phyloP scores from a whole-genome alignment of 371 early-diverging fungal genomes.

The Batrachochytrium dendrobatidis region DNA sequence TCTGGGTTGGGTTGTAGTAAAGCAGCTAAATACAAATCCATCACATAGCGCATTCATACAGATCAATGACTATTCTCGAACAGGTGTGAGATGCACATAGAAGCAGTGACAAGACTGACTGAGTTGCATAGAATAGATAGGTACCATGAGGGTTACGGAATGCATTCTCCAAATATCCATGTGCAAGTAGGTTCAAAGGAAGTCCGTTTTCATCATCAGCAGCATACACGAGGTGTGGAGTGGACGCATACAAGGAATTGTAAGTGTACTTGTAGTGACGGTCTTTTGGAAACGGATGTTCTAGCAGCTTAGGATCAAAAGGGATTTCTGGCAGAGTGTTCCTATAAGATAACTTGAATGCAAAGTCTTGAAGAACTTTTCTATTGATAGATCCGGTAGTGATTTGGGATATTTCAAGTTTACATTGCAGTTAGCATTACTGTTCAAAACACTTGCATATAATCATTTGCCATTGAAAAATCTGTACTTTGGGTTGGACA shows the following conservation, averaged over 20 bases:
- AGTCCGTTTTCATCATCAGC: conserved; percentile 58
- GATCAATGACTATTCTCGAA: too few relatives aligned
- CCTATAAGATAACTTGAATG: conserved; percentile 65
- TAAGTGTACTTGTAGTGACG: conserved; percentile 51
- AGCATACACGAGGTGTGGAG: conserved; percentile 53
- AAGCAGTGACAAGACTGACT: neutral
- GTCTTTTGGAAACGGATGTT: conserved; percentile 47
- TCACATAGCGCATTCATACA: too few relatives aligned
- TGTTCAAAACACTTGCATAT: too few relatives aligned
- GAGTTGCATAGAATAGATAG: neutral
- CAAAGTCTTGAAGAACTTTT: conserved; percentile 52
- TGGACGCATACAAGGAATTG: conserved; percentile 55
- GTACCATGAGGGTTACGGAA: neutral
- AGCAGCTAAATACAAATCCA: too few relatives aligned
- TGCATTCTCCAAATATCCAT: neutral
- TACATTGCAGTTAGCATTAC: too few relatives aligned
- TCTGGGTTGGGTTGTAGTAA: too few relatives aligned
- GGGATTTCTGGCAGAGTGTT: conserved; percentile 77
- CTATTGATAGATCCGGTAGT: conserved; percentile 55
- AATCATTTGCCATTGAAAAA: too few relatives aligned
- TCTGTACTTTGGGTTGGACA: too few relatives aligned
- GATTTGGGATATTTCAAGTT: conserved; percentile 30
- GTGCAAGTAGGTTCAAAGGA: conserved; percentile 57
- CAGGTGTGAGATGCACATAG: neutral
- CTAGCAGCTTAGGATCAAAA: conserved; percentile 74